Base-by-base conservation (phyloP, 495 filamentous ascomycete species). In the Hypoxylon fragiforme region DNA sequence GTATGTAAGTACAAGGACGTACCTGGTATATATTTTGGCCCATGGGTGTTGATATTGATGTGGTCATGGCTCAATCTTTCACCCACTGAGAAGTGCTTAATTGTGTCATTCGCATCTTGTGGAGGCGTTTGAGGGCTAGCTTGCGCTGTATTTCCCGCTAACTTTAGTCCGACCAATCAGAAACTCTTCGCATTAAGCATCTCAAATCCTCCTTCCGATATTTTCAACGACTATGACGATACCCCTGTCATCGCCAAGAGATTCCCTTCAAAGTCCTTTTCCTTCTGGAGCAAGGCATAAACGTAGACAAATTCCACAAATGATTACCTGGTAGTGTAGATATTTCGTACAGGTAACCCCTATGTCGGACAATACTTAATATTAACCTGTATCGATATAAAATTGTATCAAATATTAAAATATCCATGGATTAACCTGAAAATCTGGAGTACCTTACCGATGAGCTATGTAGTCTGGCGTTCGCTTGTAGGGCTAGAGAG, bases 221-320 rank as follows among this genome's bases (percentile, higher is more conserved):
- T 52, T 36, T 35, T 39, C 15, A 35, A 48, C 19, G 35, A 14
- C 52, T 62, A 62, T 62, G 58, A 62, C 58, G 58, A 62, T 48
- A 62, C 42, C 52, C 58, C 48, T 13, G 52, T 49, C 53, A 44
- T 49, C 43, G 58, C 58, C 58, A 62, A 62, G 58, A 57, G 58
- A 56, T 62, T 43, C 47, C 45, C 58, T 43, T 37, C 53, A 47
- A 35, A 45, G 44, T 38, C 45, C 51, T 55, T 16, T 36, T 45
- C 14, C 32, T 48, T 43, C 32, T 47, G 58, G 43, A 52, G 24
- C 40, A 51, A 37, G 34, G 50, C 32, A 43, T 48, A 36, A 38
- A 28, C 47, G 22, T 30, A 13, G 40, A 28, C 18, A 26, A 16
- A 24, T 35, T 35, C 32, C 30, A 28, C 37, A 21, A 7, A n/a